Conservation (phyloP, 2,329 filamentous ascomycete genomes). For the Clarireedia sp. region DNA sequence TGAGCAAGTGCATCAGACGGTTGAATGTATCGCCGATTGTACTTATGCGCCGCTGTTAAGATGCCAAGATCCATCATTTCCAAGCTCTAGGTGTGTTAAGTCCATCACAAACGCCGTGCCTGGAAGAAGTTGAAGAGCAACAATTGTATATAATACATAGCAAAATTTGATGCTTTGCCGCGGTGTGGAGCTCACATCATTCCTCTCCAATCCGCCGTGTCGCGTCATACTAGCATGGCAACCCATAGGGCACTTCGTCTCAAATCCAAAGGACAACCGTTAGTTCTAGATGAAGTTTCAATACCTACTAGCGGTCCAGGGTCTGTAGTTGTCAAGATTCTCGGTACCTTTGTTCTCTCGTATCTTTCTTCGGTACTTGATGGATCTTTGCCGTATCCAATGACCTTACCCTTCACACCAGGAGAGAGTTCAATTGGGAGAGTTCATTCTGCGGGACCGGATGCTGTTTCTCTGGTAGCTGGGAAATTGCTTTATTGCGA, state of each 20-base stretch:
- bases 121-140: too few relatives aligned
- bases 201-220: background rate
- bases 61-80: background rate
- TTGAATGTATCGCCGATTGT: background rate
- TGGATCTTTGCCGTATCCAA: slow-evolving; percentile 25
- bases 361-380: slow-evolving; percentile 33
- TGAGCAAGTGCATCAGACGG: background rate
- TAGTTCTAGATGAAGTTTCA: slow-evolving; percentile 25
- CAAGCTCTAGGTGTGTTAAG: background rate
- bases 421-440: slow-evolving; percentile 30
- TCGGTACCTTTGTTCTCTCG: slow-evolving; percentile 30
- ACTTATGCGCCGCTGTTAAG: background rate
- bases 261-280: slow-evolving; percentile 5
- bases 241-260: slow-evolving; percentile 3
- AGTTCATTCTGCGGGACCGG: slow-evolving; percentile 29
- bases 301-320: slow-evolving; percentile 29
- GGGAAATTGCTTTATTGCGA: slow-evolving; percentile 34
- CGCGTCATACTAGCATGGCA: background rate
- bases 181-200: background rate
- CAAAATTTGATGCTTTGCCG: background rate
- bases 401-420: slow-evolving; percentile 28
- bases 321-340: slow-evolving; percentile 33
- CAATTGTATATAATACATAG: too few relatives aligned
- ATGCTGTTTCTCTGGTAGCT: slow-evolving; percentile 26
- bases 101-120: background rate